Evolutionary conservation across 345 rosid species (phyloP).

Genomic region (Populus davidiana): DNA sequence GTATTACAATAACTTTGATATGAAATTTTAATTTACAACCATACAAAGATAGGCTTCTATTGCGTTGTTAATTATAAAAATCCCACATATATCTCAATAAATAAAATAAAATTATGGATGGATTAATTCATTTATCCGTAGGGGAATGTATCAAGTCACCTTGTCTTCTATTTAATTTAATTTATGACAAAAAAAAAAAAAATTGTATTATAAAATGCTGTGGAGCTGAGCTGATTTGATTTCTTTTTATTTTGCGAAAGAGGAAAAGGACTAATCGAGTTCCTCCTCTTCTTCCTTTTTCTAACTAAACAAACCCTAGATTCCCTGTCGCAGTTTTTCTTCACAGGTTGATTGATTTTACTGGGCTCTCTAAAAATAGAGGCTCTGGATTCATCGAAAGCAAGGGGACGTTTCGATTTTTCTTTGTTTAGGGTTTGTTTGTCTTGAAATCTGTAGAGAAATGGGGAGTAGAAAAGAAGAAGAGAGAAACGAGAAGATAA

Average conservation of each 20-base stretch:
- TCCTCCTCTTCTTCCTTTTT: no score
- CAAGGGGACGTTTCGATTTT: background rate
- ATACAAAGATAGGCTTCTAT: no score
- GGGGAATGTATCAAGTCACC: no score
- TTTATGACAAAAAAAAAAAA: no score
- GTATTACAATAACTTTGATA: background rate
- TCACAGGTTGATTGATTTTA: background rate
- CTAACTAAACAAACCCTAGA: background rate
- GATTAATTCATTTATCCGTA: no score
- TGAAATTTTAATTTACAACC: no score
- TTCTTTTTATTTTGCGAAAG: background rate
- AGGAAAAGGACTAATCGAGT: background rate
- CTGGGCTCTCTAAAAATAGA: background rate
- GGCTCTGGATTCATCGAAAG: background rate
- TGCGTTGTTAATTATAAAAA: no score
- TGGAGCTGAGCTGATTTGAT: background rate
- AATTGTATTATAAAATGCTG: background rate
- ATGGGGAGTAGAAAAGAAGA: constrained; percentile 94
- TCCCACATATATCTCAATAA: no score
- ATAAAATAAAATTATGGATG: no score
- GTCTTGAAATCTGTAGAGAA: constrained; percentile 18
- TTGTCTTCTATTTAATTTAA: no score
- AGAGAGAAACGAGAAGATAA: constrained; percentile 90
- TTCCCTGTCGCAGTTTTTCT: background rate
- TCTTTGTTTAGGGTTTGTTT: background rate